phyloP scores from a whole-genome alignment of 176 grass and related monocot genomes.

The Puya raimondii region DNA sequence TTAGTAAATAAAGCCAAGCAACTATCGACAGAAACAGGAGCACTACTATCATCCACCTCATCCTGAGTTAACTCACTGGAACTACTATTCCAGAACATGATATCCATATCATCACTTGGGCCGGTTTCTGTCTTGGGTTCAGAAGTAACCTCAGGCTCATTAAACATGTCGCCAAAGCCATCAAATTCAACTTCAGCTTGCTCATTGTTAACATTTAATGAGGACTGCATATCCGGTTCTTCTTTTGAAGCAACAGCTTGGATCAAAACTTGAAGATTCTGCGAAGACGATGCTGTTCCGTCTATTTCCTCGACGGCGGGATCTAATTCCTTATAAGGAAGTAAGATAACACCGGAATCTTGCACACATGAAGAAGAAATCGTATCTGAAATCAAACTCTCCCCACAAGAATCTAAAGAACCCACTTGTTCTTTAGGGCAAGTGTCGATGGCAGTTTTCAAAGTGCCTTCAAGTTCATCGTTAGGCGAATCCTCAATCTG shows the following conservation, averaged over 20 bases:
- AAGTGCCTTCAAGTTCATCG: neutral
- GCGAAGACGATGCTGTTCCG: conserved; percentile 21
- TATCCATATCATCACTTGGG: conserved; percentile 48
- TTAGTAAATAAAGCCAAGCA: conserved; percentile 83
- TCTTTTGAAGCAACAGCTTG: conserved; percentile 20
- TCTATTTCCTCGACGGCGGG: conserved; percentile 18
- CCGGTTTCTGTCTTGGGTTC: conserved; percentile 43
- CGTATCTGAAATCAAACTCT: conserved; percentile 29
- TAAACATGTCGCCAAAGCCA: conserved; percentile 86
- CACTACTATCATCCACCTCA: conserved; percentile 74
- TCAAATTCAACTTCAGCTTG: conserved; percentile 47
- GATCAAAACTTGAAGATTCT: conserved; percentile 31
- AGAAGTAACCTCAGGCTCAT: conserved; percentile 73
- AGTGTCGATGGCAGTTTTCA: neutral
- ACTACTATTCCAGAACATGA: conserved; percentile 60
- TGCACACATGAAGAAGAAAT: conserved; percentile 18
- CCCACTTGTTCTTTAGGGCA: conserved; percentile 22
- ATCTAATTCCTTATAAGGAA: conserved; percentile 50
- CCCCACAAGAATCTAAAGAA: conserved; percentile 31
- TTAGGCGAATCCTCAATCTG: conserved; percentile 24
- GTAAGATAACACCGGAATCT: conserved; percentile 42
- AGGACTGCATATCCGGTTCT: conserved; percentile 25
- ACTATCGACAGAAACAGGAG: conserved; percentile 61
- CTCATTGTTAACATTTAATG: conserved; percentile 16
- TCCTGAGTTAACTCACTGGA: conserved; percentile 38